Conservation (phyloP, 2,329 filamentous ascomycete genomes). For the Talaromyces sp. region DNA sequence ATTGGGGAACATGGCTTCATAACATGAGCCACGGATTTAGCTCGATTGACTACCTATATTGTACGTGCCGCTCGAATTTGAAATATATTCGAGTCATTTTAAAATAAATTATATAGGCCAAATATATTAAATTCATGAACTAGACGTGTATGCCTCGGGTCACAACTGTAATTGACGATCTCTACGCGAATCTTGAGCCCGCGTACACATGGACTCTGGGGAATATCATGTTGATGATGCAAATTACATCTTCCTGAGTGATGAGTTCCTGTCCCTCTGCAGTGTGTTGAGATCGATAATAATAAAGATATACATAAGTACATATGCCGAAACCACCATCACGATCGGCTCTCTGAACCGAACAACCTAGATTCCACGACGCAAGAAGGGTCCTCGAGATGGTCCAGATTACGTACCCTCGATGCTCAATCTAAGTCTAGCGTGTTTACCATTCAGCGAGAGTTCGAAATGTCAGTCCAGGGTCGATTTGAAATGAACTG, state of each 20-base stretch:
- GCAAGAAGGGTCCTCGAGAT: not conserved
- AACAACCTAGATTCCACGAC: not conserved
- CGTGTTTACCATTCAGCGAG: not conserved
- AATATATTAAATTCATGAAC: not conserved
- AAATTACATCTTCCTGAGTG: not conserved
- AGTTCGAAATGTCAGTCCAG: not conserved
- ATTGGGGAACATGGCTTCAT: not conserved
- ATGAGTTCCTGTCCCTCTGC: not conserved
- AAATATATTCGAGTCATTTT: not conserved
- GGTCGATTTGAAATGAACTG: not conserved
- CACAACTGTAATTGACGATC: not conserved
- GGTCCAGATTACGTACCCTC: not conserved
- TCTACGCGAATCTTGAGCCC: not conserved
- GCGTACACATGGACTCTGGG: not conserved
- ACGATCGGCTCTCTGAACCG: conserved; percentile 13
- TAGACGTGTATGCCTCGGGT: not conserved
- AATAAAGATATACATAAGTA: not conserved
- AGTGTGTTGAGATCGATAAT: not conserved
- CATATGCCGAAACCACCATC: not conserved
- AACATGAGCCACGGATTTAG: not conserved
- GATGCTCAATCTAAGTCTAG: not conserved
- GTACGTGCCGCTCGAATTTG: not conserved
- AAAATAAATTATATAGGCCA: not conserved
- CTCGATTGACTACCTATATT: not conserved
- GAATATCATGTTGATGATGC: not conserved